A percentile compares a stretch with the other conserved stretches of the same genome.
These are phyloP conservation scores for Senna siamea DNA, from an alignment of 306 rosid genomes.

Conservation along the genomic window DNA sequence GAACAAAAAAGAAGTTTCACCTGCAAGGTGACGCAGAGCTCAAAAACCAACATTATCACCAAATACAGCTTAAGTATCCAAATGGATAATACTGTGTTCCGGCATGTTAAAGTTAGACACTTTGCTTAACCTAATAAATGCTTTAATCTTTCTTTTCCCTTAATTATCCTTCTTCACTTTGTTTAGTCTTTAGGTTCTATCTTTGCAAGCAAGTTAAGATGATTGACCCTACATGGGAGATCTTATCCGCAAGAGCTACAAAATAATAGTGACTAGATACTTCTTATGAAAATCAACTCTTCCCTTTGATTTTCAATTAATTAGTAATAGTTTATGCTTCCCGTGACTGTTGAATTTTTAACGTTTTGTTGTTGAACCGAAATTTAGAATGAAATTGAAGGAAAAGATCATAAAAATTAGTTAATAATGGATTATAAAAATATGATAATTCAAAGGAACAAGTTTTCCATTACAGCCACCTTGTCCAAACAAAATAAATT, in stretches of 20 bases:
- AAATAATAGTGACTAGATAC: conserved; percentile 36
- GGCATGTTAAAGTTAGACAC: conserved; percentile 44
- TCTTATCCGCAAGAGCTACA: conserved; percentile 45
- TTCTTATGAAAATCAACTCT: conserved; percentile 31
- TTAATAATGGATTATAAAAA: conserved; percentile 32
- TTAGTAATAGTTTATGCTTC: background rate
- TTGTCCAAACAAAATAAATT: conserved; percentile 51
- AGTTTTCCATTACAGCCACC: conserved; percentile 49
- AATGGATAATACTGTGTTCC: conserved; percentile 31
- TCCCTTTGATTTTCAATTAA: conserved; percentile 30
- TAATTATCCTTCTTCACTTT: conserved; percentile 6
- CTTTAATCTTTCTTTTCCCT: conserved; percentile 24
- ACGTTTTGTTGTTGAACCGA: conserved; percentile 15
- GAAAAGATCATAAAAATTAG: conserved; percentile 23
- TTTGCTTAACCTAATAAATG: conserved; percentile 45
- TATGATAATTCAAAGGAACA: conserved; percentile 41
- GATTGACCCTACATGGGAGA: conserved; percentile 48
- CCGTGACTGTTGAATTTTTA: conserved; percentile 14
- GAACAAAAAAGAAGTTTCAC: conserved; percentile 34
- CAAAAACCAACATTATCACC: conserved; percentile 35
- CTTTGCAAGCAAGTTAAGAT: conserved; percentile 56
- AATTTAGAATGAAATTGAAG: conserved; percentile 32
- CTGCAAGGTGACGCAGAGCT: conserved; percentile 37
- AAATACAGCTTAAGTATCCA: conserved; percentile 32
- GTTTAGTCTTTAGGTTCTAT: background rate